Evolutionary conservation across 768 basidiomycete genomes (phyloP), one percentile per base, ranked within the genome.

Genomic region (Trametes cinnabarina): DNA sequence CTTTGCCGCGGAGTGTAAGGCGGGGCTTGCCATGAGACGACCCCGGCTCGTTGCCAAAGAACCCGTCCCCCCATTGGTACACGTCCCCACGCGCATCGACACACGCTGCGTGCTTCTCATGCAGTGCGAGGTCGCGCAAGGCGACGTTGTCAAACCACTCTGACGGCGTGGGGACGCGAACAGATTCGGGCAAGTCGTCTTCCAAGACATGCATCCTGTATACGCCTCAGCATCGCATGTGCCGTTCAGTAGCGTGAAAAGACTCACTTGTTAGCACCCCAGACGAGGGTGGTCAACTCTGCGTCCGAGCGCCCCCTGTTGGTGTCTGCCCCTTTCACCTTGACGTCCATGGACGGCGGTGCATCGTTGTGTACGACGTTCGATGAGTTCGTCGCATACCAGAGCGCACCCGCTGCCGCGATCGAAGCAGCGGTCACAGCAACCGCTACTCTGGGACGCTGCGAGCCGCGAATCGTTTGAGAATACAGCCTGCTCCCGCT

Each of bases 51-150:
- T 47, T 61, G 15, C 76, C 76, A 61, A 78, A 79, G 70, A 85
- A 88, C 0, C 81, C 86, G 40, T 79, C 76, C 0, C 91, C 91
- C 91, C 91, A 94, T 64, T 92, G 90, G 65, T 90, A 88, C 3
- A 92, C 85, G 63, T 94, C 86, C 23, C 92, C 92, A 34, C 81
- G 78, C 8, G 83, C 84, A 66, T 93, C 90, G 19, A 93, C 82
- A 60, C 88, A 91, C 14, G 85, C 90, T 1, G 83, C 88, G 61
- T 88, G 84, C 30, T 72, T 74, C 55, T 81, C 76, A 51, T 91
- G 85, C 25, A 93, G 72, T 12, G 79, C 83, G 35, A 93, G 68
- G 65, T 93, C 90, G 9, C 90, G 83, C 14, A 94, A 76, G 4
- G 90, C 88, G 46, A 86, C 77, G 55, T 82, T 81, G 50, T 85